Percentiles rank a stretch among this genome's conserved stretches.
These are phyloP conservation scores for Microdochium trichocladiopsis DNA, from an alignment of 2,329 filamentous ascomycete species.

Conservation along the genomic window DNA sequence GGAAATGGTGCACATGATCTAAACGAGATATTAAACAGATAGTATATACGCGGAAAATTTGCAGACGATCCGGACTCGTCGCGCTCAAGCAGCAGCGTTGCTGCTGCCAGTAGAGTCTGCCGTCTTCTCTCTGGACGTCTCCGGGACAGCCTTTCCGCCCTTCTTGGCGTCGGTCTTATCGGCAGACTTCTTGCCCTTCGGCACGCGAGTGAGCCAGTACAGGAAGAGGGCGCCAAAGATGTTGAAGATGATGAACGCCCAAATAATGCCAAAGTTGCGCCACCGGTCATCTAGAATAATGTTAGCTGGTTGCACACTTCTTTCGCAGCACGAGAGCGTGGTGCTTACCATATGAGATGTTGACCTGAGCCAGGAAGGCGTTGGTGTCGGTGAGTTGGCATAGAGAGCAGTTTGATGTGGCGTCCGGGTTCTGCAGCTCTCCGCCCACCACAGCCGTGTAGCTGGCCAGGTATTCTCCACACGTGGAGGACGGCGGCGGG, in stretches of 20 bases:
- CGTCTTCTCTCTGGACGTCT: conserved; percentile 2
- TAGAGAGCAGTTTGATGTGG: conserved; percentile 36
- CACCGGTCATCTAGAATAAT: conserved; percentile 31
- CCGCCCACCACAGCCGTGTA: conserved; percentile 41
- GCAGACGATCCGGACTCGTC: not conserved
- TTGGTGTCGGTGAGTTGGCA: conserved; percentile 29
- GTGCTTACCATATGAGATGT: conserved; percentile 35
- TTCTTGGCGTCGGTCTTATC: not conserved
- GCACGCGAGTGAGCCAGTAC: conserved; percentile 43
- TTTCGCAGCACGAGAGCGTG: not conserved
- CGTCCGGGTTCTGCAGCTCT: conserved; percentile 33
- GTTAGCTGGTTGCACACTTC: conserved; percentile 6
- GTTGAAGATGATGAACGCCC: conserved; percentile 49
- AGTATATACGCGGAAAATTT: not conserved
- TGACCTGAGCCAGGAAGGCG: conserved; percentile 24
- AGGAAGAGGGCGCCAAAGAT: conserved; percentile 40
- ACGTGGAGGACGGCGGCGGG: conserved; percentile 45
- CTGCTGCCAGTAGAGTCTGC: not conserved
- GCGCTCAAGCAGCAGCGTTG: not conserved
- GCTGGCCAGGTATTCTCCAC: conserved; percentile 43
- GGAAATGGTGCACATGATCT: no score
- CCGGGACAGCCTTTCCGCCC: conserved; percentile 14
- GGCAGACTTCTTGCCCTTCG: conserved; percentile 25
- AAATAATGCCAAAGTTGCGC: conserved; percentile 51
- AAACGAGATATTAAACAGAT: no score